Conservation (phyloP, 1,284 basidiomycete genomes). For the Cyathus pygmaeus region DNA sequence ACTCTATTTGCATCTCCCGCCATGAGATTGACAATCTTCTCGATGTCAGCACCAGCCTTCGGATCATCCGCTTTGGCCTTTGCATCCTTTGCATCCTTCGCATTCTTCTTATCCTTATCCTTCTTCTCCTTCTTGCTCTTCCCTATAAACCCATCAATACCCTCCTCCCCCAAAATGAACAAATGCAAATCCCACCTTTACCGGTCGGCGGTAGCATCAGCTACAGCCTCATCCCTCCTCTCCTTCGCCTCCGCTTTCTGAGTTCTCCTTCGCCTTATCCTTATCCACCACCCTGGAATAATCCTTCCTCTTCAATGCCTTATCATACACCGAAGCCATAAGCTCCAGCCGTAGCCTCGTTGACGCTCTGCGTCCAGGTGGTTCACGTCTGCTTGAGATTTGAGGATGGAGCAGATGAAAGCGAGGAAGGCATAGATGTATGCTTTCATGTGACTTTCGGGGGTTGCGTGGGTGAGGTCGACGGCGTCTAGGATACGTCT, state of each 20-base stretch:
- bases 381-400: constrained; percentile 78
- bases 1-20: constrained; percentile 83
- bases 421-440: constrained; percentile 80
- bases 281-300: constrained; percentile 80
- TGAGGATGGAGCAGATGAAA: constrained; percentile 66
- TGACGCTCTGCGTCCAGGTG: constrained; percentile 77
- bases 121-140: constrained; percentile 43
- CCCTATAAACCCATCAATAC: constrained; percentile 4
- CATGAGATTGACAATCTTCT: too few relatives aligned
- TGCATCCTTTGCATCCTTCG: constrained; percentile 35
- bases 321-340: constrained; percentile 83
- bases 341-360: constrained; percentile 42
- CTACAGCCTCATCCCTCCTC: too few relatives aligned
- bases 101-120: constrained; percentile 48
- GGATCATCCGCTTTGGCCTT: constrained; percentile 63
- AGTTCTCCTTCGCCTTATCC: constrained; percentile 48
- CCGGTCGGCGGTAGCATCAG: too few relatives aligned
- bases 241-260: constrained; percentile 7
- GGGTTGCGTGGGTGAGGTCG: constrained; percentile 46
- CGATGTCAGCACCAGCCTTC: constrained; percentile 77
- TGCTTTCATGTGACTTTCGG: constrained; percentile 63
- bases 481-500: constrained; percentile 62
- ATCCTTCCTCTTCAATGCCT: constrained; percentile 87
- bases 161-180: not conserved
- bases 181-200: not conserved